These are phyloP conservation scores for Blechomonas ayalai DNA, from an alignment of 208 protist genomes.

Conservation along the genomic window DNA sequence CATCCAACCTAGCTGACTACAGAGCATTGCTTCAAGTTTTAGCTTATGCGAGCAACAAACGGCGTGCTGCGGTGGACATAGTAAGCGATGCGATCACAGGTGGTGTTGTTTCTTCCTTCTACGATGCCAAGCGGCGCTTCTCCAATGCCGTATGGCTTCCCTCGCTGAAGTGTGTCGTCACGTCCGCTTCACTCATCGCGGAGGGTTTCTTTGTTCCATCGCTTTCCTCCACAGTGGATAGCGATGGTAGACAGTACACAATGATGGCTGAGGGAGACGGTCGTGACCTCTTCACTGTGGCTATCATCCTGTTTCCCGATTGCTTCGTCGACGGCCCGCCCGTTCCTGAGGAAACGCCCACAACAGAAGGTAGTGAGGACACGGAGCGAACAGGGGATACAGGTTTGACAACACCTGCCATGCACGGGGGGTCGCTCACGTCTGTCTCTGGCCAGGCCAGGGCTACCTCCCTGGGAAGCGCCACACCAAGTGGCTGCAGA, in stretches of 20 bases:
- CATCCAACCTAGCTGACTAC: slow-evolving; percentile 37
- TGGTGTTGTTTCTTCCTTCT: slow-evolving; percentile 48
- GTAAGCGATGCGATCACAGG: slow-evolving; percentile 43
- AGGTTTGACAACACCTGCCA: neutral
- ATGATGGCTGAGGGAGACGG: slow-evolving; percentile 26
- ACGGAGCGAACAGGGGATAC: neutral
- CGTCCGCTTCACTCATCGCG: slow-evolving; percentile 27
- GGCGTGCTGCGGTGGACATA: slow-evolving; percentile 31
- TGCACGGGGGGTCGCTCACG: slow-evolving; percentile 4
- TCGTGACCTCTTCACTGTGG: slow-evolving; percentile 46
- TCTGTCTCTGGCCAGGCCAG: neutral
- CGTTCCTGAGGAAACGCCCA: neutral
- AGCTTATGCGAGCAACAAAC: slow-evolving; percentile 27
- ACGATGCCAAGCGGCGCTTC: slow-evolving; percentile 11
- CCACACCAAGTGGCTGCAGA: no score
- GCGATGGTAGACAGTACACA: slow-evolving; percentile 4
- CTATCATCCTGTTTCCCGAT: slow-evolving; percentile 64
- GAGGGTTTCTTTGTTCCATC: slow-evolving; percentile 58
- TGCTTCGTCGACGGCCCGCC: slow-evolving; percentile 31
- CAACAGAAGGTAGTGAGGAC: neutral
- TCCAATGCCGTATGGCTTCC: slow-evolving; percentile 30
- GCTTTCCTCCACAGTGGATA: slow-evolving; percentile 31
- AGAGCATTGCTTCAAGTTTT: slow-evolving; percentile 63
- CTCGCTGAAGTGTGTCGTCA: slow-evolving; percentile 41
- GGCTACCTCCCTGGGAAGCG: neutral